Evolutionary conservation across 2,329 filamentous ascomycete genomes (phyloP).

Genomic region (Penicillium sp.): DNA sequence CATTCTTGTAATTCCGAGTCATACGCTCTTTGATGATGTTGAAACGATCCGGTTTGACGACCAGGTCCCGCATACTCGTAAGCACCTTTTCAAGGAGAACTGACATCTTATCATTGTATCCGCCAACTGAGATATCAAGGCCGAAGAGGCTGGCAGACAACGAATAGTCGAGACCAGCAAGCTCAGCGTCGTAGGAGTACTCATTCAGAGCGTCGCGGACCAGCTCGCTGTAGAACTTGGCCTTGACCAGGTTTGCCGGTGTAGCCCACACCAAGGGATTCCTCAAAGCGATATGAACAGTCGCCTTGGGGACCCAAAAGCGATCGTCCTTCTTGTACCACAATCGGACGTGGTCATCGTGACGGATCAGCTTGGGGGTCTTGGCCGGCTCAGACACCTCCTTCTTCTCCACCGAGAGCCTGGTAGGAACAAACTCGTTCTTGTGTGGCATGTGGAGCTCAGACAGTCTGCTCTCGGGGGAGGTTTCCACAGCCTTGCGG

Average conservation of each 20-base stretch:
- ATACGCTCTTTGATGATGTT: constrained; percentile 82
- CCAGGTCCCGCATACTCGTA: constrained; percentile 70
- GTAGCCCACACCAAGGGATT: constrained; percentile 70
- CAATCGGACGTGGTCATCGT: constrained; percentile 68
- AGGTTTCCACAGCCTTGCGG: constrained; percentile 55
- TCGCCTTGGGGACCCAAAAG: constrained; percentile 96
- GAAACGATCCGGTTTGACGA: constrained; percentile 79
- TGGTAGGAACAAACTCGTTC: constrained; percentile 91
- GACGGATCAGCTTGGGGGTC: constrained; percentile 71
- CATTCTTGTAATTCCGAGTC: constrained; percentile 69
- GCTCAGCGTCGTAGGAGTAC: constrained; percentile 90
- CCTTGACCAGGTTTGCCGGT: constrained; percentile 67
- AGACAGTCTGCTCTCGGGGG: constrained; percentile 46
- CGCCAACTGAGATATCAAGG: constrained; percentile 67
- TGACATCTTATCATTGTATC: constrained; percentile 92
- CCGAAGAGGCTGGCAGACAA: constrained; percentile 65
- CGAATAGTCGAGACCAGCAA: constrained; percentile 77
- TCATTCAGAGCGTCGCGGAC: constrained; percentile 82
- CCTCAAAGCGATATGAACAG: constrained; percentile 70
- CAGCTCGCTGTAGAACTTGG: constrained; percentile 71
- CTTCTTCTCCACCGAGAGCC: constrained; percentile 89
- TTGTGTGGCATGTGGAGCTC: constrained; percentile 79
- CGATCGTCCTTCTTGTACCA: constrained; percentile 99
- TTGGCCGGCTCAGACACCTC: constrained; percentile 67
- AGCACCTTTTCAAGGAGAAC: constrained; percentile 86